Percentiles rank a stretch among this genome's conserved stretches.
These are phyloP conservation scores for Melanogaster broomeanus DNA, from an alignment of 768 basidiomycete genomes.

Conservation along the genomic window DNA sequence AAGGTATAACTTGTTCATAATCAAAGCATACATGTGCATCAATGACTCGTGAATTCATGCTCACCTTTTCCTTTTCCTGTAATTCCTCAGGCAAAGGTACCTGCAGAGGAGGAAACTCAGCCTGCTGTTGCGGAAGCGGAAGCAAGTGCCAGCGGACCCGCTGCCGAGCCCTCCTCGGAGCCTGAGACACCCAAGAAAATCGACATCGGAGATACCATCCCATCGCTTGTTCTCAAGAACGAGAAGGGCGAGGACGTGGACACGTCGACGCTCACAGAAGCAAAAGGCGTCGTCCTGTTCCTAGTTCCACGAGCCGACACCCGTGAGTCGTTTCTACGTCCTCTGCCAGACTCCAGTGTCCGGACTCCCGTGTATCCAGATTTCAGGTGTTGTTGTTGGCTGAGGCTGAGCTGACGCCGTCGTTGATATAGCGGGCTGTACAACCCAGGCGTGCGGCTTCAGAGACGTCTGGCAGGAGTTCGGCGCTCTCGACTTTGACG, in stretches of 20 bases:
- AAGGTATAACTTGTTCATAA: conserved; percentile 24
- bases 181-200: conserved; percentile 33
- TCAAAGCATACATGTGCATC: not conserved
- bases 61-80: not conserved
- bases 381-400: not conserved
- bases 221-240: conserved; percentile 76
- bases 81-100: conserved; percentile 17
- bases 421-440: conserved; percentile 72
- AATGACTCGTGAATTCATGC: not conserved
- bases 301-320: conserved; percentile 86
- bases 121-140: not conserved
- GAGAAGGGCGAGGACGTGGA: conserved; percentile 83
- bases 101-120: conserved; percentile 11
- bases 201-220: conserved; percentile 75
- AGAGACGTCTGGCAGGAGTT: conserved; percentile 83
- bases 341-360: not conserved
- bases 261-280: conserved; percentile 58
- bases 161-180: conserved; percentile 2
- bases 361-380: no score
- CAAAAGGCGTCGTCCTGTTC: conserved; percentile 81
- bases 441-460: conserved; percentile 90
- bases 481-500: conserved; percentile 56
- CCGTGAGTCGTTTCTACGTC: conserved; percentile 47
- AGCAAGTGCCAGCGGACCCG: not conserved
- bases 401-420: not conserved